These are phyloP conservation scores for Stachybotrys chartarum DNA, from an alignment of 2,329 filamentous ascomycete species.

Conservation along the genomic window DNA sequence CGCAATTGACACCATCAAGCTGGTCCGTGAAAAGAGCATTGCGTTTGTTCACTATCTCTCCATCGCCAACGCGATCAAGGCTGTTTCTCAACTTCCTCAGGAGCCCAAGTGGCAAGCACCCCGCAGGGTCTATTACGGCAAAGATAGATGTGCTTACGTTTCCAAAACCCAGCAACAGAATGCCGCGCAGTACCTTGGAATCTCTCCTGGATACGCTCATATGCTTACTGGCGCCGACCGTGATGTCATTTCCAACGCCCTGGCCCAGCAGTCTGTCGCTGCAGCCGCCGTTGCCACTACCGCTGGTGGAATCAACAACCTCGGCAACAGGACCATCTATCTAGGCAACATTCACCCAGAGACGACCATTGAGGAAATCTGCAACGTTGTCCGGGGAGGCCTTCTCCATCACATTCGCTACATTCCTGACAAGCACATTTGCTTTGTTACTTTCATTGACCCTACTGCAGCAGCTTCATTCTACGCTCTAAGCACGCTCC, in stretches of 20 bases:
- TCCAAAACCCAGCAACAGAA: slow-evolving; percentile 99
- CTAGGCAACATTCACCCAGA: slow-evolving; percentile 98
- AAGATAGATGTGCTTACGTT: slow-evolving; percentile 96
- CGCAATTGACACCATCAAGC: slow-evolving; percentile 93
- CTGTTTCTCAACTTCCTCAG: slow-evolving; percentile 90
- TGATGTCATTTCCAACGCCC: slow-evolving; percentile 90
- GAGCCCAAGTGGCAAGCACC: slow-evolving; percentile 96
- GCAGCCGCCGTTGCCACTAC: slow-evolving; percentile 95
- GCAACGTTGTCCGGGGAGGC: slow-evolving; percentile 94
- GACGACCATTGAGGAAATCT: slow-evolving; percentile 98
- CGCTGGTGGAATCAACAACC: slow-evolving; percentile 92
- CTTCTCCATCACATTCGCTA: slow-evolving; percentile 97
- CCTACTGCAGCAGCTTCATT: slow-evolving; percentile 96
- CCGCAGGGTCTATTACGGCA: slow-evolving; percentile 95
- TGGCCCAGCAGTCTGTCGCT: slow-evolving; percentile 95
- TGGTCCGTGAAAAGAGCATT: slow-evolving; percentile 96
- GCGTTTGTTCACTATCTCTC: slow-evolving; percentile 97
- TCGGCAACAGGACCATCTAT: slow-evolving; percentile 96
- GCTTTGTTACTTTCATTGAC: slow-evolving; percentile 99
- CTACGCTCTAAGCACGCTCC: slow-evolving; percentile 93
- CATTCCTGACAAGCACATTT: slow-evolving; percentile 99
- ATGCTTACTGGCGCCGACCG: slow-evolving; percentile 94
- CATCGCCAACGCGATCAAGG: slow-evolving; percentile 97
- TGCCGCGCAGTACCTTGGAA: slow-evolving; percentile 93
- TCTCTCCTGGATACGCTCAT: slow-evolving; percentile 92